Percentiles rank a stretch among this genome's conserved stretches.
phyloP scores from a whole-genome alignment of 805 yeast species.

The Pichia heedii region DNA sequence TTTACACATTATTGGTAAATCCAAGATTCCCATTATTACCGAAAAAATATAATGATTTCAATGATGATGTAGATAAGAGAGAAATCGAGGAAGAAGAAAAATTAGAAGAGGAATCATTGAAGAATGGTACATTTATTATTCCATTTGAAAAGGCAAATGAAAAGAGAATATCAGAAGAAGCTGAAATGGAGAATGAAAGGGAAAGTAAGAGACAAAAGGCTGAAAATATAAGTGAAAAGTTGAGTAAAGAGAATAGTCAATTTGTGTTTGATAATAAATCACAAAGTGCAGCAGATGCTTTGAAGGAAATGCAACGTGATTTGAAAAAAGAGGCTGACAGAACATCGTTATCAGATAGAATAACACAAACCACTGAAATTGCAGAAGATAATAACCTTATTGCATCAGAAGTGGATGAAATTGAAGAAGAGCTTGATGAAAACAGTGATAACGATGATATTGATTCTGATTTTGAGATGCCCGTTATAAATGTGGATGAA shows the following conservation, averaged over 20 bases:
- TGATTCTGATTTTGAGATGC: slow-evolving; percentile 30
- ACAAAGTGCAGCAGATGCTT: slow-evolving; percentile 1
- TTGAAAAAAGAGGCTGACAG: slow-evolving; percentile 1
- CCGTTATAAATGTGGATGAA: slow-evolving; percentile 26
- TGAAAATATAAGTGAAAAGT: slow-evolving; percentile 3
- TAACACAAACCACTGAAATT: slow-evolving; percentile 4
- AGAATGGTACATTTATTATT: background rate
- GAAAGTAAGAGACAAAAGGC: slow-evolving; percentile 9
- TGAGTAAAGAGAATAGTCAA: slow-evolving; percentile 8
- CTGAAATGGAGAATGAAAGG: slow-evolving; percentile 9
- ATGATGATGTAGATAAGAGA: slow-evolving; percentile 9
- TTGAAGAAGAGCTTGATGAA: background rate
- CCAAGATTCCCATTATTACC: slow-evolving; percentile 62
- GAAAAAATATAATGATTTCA: slow-evolving; percentile 1
- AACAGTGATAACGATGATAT: slow-evolving; percentile 13
- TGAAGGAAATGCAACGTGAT: background rate
- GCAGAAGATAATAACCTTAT: background rate
- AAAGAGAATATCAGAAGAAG: slow-evolving; percentile 7
- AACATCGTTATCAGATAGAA: slow-evolving; percentile 4
- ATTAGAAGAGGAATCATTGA: background rate
- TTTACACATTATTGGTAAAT: slow-evolving; percentile 53
- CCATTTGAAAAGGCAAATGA: slow-evolving; percentile 5
- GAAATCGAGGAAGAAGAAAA: slow-evolving; percentile 13
- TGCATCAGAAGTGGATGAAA: slow-evolving; percentile 1
- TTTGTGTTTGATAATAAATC: slow-evolving; percentile 13